A percentile compares a stretch with the other conserved stretches of the same genome.
Evolutionary conservation across 139 green algal species (phyloP).

Genomic region (Ettlia oleoabundans): DNA sequence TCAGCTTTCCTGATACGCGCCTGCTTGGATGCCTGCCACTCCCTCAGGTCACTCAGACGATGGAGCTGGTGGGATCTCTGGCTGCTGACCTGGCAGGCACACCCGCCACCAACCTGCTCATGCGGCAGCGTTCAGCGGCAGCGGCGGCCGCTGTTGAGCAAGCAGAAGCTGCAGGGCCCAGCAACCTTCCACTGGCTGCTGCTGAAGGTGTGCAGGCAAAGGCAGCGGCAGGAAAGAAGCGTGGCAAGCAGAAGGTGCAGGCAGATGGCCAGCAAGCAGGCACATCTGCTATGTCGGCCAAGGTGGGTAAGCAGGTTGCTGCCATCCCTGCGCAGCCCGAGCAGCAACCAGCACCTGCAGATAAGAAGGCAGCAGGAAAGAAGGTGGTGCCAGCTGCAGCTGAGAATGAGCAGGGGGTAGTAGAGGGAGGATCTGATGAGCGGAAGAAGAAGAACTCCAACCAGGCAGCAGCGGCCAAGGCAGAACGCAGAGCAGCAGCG

Average conservation of each 20-base stretch:
- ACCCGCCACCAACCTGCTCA: neutral
- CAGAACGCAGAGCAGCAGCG: neutral
- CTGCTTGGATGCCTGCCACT: neutral
- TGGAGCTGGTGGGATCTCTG: slow-evolving; percentile 32
- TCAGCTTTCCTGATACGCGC: neutral
- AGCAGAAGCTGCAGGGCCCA: slow-evolving; percentile 9
- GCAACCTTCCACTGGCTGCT: no score
- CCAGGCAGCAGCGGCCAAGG: no score
- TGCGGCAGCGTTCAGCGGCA: slow-evolving; percentile 11
- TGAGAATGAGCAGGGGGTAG: no score
- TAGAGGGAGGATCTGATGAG: neutral
- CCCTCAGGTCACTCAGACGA: slow-evolving; percentile 11
- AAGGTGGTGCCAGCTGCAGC: no score
- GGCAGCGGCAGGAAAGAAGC: neutral
- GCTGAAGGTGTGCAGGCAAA: slow-evolving; percentile 6
- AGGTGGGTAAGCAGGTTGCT: neutral
- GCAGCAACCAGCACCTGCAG: no score
- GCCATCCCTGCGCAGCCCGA: neutral
- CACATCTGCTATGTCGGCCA: neutral
- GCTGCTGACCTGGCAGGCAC: slow-evolving; percentile 28
- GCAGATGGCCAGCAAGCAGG: neutral
- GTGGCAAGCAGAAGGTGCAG: slow-evolving; percentile 5
- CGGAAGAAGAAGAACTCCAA: neutral
- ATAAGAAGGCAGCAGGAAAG: neutral
- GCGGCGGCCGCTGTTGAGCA: neutral